phyloP scores from a whole-genome alignment of 495 filamentous ascomycete genomes.

The Trichoderma orchidacearum region DNA sequence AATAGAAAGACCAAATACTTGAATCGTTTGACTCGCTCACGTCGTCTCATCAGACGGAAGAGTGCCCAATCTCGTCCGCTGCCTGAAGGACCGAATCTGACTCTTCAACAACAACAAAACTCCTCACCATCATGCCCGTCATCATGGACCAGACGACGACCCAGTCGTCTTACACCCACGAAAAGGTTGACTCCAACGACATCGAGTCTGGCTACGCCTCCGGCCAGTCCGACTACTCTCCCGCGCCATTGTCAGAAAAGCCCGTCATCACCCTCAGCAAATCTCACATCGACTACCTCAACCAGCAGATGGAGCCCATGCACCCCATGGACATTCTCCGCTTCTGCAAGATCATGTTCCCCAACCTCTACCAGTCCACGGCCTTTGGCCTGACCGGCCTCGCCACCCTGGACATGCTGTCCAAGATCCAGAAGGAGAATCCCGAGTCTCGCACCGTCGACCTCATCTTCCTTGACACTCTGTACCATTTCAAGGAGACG shows the following conservation, averaged over 20 bases:
- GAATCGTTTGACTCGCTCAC: neutral
- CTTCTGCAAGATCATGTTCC: conserved; percentile 86
- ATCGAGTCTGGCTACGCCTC: conserved; percentile 20
- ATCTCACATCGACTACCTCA: conserved; percentile 79
- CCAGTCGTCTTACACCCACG: conserved; percentile 18
- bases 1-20: neutral
- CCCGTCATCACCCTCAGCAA: conserved; percentile 64
- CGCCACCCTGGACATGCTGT: conserved; percentile 89
- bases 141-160: conserved; percentile 13
- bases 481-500: conserved; percentile 92
- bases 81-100: neutral
- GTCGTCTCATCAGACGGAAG: neutral
- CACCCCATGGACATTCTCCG: conserved; percentile 67
- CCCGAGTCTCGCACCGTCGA: conserved; percentile 54
- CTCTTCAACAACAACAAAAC: neutral
- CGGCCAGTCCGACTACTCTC: conserved; percentile 84
- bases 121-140: conserved; percentile 16
- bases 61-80: neutral
- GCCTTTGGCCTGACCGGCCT: conserved; percentile 92
- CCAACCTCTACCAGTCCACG: conserved; percentile 89
- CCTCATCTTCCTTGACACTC: conserved; percentile 92
- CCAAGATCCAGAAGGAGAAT: conserved; percentile 60
- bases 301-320: conserved; percentile 72
- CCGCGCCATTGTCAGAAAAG: conserved; percentile 35
- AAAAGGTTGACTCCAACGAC: conserved; percentile 10